phyloP scores from a whole-genome alignment of 2,329 filamentous ascomycete genomes.

The Paramyrothecium sp. region DNA sequence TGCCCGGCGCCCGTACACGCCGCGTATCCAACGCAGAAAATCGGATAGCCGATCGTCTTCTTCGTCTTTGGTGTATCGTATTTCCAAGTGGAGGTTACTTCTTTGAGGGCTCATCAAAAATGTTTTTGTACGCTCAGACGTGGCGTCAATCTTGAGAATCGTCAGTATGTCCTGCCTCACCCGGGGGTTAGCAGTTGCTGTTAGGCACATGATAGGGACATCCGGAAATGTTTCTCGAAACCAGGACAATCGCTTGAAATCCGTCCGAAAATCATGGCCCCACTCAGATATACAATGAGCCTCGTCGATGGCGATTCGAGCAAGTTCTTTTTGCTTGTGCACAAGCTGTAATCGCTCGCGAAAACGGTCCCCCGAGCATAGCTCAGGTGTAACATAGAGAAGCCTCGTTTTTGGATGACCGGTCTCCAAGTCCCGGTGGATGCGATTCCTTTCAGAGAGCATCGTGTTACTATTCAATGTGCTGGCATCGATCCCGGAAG shows the following conservation, averaged over 20 bases:
- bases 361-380: slow-evolving; percentile 76
- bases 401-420: slow-evolving; percentile 82
- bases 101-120: slow-evolving; percentile 85
- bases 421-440: slow-evolving; percentile 79
- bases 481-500: slow-evolving; percentile 74
- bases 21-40: slow-evolving; percentile 73
- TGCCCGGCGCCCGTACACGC: slow-evolving; percentile 69
- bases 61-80: slow-evolving; percentile 78
- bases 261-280: slow-evolving; percentile 95
- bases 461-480: slow-evolving; percentile 85
- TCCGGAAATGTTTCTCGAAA: slow-evolving; percentile 79
- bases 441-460: slow-evolving; percentile 59
- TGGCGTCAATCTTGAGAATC: slow-evolving; percentile 66
- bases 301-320: slow-evolving; percentile 86
- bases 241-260: slow-evolving; percentile 84
- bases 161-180: slow-evolving; percentile 81
- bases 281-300: slow-evolving; percentile 98
- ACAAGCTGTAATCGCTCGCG: slow-evolving; percentile 71
- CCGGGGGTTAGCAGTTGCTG: slow-evolving; percentile 80
- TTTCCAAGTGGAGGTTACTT: slow-evolving; percentile 86
- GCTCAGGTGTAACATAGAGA: slow-evolving; percentile 91
- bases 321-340: slow-evolving; percentile 79
- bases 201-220: slow-evolving; percentile 89
- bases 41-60: slow-evolving; percentile 70
- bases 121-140: slow-evolving; percentile 58